A percentile compares a stretch with the other conserved stretches of the same genome.
phyloP scores from a whole-genome alignment of 2,329 filamentous ascomycete genomes.

The Paracoccidioides lutzii region DNA sequence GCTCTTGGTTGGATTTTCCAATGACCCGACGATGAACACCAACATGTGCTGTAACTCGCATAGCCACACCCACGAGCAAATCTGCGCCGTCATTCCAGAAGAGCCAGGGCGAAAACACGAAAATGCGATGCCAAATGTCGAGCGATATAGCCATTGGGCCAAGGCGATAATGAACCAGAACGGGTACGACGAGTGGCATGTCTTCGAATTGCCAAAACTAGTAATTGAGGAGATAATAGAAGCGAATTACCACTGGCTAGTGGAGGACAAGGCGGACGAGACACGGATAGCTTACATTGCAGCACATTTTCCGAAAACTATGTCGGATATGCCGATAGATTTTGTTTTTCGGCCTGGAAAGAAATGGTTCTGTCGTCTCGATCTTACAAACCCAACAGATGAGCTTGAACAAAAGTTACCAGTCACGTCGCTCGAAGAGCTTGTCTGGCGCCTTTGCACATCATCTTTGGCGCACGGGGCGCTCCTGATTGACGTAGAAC shows the following conservation, averaged over 20 bases:
- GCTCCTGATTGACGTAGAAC: slow-evolving; percentile 11
- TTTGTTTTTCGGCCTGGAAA: slow-evolving; percentile 17
- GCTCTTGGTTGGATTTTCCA: too few relatives aligned
- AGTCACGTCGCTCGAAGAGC: slow-evolving; percentile 21
- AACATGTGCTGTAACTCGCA: background rate
- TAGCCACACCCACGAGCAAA: background rate
- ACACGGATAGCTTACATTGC: slow-evolving; percentile 14
- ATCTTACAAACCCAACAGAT: slow-evolving; percentile 35
- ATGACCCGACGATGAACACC: too few relatives aligned
- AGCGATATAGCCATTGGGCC: background rate
- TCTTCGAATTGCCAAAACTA: background rate
- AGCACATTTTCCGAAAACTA: slow-evolving; percentile 17
- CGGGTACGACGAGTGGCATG: background rate
- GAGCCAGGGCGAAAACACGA: background rate
- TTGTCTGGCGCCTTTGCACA: slow-evolving; percentile 28
- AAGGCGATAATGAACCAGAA: background rate
- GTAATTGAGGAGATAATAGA: background rate
- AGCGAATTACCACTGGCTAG: background rate
- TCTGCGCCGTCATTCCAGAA: background rate
- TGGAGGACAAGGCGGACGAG: background rate
- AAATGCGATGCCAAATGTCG: too few relatives aligned
- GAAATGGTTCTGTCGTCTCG: slow-evolving; percentile 30
- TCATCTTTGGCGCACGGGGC: slow-evolving; percentile 27
- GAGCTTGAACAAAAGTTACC: slow-evolving; percentile 17
- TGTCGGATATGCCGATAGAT: slow-evolving; percentile 19